Evolutionary conservation across 495 filamentous ascomycete species (phyloP).

Genomic region (Penicillium desertorum): DNA sequence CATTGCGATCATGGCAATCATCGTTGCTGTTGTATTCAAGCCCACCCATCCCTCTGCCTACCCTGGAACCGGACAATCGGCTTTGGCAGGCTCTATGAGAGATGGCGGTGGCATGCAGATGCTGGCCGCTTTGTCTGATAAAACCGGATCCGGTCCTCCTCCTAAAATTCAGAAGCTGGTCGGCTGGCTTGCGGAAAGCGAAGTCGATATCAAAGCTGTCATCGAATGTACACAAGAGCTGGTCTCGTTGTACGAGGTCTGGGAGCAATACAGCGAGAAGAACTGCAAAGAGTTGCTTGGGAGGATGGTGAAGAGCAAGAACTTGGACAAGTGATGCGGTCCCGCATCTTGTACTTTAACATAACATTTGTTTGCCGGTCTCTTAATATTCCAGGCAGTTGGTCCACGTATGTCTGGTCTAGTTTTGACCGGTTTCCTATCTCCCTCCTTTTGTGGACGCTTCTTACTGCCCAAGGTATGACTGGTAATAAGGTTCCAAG

Average conservation of each 20-base stretch:
- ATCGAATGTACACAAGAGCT: slow-evolving; percentile 94
- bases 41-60: slow-evolving; percentile 47
- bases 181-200: slow-evolving; percentile 87
- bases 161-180: slow-evolving; percentile 71
- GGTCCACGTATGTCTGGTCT: neutral
- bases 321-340: slow-evolving; percentile 65
- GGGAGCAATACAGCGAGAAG: slow-evolving; percentile 89
- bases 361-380: neutral
- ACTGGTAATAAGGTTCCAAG: neutral
- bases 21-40: slow-evolving; percentile 78
- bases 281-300: slow-evolving; percentile 72
- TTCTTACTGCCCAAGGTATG: neutral
- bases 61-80: slow-evolving; percentile 41
- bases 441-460: neutral
- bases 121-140: slow-evolving; percentile 41
- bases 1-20: slow-evolving; percentile 85
- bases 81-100: slow-evolving; percentile 41
- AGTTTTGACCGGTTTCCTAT: neutral
- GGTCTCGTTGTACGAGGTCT: slow-evolving; percentile 90
- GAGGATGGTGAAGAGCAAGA: slow-evolving; percentile 78
- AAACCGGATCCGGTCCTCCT: slow-evolving; percentile 35
- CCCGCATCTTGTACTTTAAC: neutral
- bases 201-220: slow-evolving; percentile 86
- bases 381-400: slow-evolving; percentile 6
- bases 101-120: slow-evolving; percentile 45